Base-by-base conservation (phyloP, 305 asterid genomes). In the Petunia hybrid region DNA sequence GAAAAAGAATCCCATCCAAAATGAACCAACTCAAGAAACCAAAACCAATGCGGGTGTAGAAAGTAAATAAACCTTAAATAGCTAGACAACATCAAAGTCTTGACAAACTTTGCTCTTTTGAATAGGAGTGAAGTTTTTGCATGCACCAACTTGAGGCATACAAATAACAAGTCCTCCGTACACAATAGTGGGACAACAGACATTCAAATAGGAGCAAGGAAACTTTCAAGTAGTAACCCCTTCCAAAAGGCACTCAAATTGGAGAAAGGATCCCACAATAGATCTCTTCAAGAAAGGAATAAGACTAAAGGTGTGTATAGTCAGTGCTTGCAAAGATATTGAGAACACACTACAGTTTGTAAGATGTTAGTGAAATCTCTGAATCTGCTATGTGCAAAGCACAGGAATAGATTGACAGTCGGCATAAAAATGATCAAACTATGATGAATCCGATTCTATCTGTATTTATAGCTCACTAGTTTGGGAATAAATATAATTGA, bases 91-190 rank as follows among this genome's bases (percentile, higher is more conserved):
- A 55, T 56, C 38, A 48, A 74, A 53, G 79, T 38, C 79, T 74
- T 2, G 48, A 36, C 45, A 74, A 74, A 36, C 35, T 74, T 74
- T 53, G 8, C 78, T 35, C n/a, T 14, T 14, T 39, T 38, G 5
- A 74, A 2, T 73, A 7, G 35, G 64, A 8, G 0, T 13, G 31
- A 53, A 53, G 65, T 73, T 7, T 73, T 70, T 70, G 77, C 77
- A 70, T 46, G 61, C 77, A 70, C 48, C 64, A 74, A 74, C 38
- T 74, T 53, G 65, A 74, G 48, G 38, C 64, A 74, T 53, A 38
- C 51, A 36, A 48, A 53, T 51, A 1, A 51, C 76, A 69, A 40
- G 76, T 2, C 76, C 57, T 2, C 76, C 57, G 42, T 4, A 45
- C 46, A 70, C 60, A 70, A 38, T 38, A 74, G 65, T 74, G 13